Percentiles rank a stretch among this genome's conserved stretches.
Conservation (phyloP, 495 filamentous ascomycete genomes). For the Parachaetomium inaequale region DNA sequence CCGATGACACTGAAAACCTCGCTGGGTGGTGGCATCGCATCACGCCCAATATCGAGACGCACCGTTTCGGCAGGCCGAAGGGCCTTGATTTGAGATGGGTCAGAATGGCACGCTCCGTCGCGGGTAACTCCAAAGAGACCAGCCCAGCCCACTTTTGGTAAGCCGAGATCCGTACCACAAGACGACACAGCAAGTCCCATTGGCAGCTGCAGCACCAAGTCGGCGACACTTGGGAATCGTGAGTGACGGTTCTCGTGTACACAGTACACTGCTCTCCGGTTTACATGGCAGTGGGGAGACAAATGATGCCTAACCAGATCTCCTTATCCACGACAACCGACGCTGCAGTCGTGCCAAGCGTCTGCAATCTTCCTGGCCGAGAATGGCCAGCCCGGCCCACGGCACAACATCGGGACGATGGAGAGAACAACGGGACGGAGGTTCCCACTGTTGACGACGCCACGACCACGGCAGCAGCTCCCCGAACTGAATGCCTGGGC, state of each 20-base stretch:
- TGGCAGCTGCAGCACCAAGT: too few relatives aligned
- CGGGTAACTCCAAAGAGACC: background rate
- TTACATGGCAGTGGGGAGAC: background rate
- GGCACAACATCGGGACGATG: background rate
- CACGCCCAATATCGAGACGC: constrained; percentile 7
- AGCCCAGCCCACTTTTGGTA: constrained; percentile 10
- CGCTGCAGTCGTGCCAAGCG: background rate
- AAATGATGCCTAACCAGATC: constrained; percentile 16
- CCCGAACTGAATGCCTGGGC: too few relatives aligned
- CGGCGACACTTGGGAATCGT: background rate
- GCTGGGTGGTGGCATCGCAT: constrained; percentile 14
- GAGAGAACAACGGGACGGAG: background rate
- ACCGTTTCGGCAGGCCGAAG: constrained; percentile 14
- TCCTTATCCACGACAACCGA: background rate
- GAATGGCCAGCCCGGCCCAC: background rate
- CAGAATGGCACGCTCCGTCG: constrained; percentile 6
- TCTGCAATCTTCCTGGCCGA: background rate
- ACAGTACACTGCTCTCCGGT: background rate
- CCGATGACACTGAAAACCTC: background rate
- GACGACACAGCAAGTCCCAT: background rate
- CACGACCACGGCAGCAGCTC: background rate
- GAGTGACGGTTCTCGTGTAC: background rate
- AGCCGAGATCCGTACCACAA: constrained; percentile 15
- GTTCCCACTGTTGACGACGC: background rate
- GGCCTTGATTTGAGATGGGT: background rate